Evolutionary conservation across 1,139 yeast species (phyloP), one percentile per base, ranked within the genome.

Genomic region (Ogataea hybrid): DNA sequence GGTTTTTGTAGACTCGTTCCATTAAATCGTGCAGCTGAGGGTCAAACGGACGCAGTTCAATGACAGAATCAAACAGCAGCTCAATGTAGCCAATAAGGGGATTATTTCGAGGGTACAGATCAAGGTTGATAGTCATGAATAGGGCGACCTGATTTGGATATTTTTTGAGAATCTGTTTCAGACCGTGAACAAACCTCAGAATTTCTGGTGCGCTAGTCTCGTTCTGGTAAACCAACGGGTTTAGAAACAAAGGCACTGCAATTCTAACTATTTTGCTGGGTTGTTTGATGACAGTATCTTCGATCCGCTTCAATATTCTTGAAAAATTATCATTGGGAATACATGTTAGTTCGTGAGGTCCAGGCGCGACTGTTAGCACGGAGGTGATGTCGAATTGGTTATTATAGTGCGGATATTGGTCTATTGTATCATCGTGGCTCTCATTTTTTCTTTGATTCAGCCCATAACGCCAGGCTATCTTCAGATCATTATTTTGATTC

Each of bases 401-500:
- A 55, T 70, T 79, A 64, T 81, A 81, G 54, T 78, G 59, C 37
- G 77, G 79, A 53, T 77, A 71, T 7, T 62, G 57, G 1, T 48
- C 51, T 2, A 49, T 58, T 2, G 60, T 52, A n/a, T 59, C 63
- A 4, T 54, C 54, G 14, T 55, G 46, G 12, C 32, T 35, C 10
- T 43, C 44, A 2, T 16, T 21, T 6, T 47, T 46, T 21, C 53
- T 54, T 29, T 64, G 73, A 43, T 76, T 75, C 33, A 81, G 61
- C 0, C 88, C 88, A 54, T 87, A 87, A 56, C 95, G 75, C 96
- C 96, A 87, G 2, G 96, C 95, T 54, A 87, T 87, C 58, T 81
- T 84, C 69, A 87, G 64, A 51, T 83, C 86, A 20, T 69, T 63
- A 22, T 18, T 31, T n/a, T 30, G 34, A 20, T 70, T 70, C 5